These are phyloP conservation scores for Metschnikowia cubensis DNA, from an alignment of 805 yeast species.

Conservation along the genomic window DNA sequence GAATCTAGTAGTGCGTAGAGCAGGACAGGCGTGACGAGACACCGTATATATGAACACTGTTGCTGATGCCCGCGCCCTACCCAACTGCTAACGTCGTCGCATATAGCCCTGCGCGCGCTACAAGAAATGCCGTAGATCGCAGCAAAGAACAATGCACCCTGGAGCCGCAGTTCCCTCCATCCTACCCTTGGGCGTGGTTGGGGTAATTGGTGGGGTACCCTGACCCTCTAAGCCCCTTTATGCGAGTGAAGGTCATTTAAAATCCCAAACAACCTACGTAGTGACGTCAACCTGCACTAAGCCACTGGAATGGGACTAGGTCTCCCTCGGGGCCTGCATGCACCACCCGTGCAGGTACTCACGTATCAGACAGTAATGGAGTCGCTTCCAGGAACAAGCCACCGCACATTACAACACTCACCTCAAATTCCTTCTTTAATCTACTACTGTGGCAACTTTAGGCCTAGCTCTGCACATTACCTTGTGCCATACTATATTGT, in stretches of 20 bases:
- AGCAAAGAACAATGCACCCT: background rate
- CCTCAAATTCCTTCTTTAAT: background rate
- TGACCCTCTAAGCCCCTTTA: too few relatives aligned
- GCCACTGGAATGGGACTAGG: background rate
- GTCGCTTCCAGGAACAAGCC: background rate
- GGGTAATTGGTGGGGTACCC: too few relatives aligned
- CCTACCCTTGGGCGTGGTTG: too few relatives aligned
- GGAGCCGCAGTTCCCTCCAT: background rate
- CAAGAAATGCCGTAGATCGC: background rate
- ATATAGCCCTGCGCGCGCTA: background rate
- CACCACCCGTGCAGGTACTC: constrained; percentile 3
- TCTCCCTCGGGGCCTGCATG: background rate
- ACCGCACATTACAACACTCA: background rate
- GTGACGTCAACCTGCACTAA: too few relatives aligned
- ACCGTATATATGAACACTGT: constrained; percentile 3
- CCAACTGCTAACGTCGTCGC: background rate
- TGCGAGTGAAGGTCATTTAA: too few relatives aligned
- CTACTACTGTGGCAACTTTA: background rate
- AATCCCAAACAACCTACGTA: too few relatives aligned
- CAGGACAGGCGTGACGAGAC: background rate
- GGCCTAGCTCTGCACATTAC: background rate
- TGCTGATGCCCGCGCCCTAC: background rate
- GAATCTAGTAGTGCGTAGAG: constrained; percentile 5
- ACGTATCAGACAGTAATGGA: constrained; percentile 1
- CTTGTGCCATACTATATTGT: too few relatives aligned